Base-by-base conservation (phyloP, 2,329 filamentous ascomycete genomes). In the Cytospora paraplurivora region DNA sequence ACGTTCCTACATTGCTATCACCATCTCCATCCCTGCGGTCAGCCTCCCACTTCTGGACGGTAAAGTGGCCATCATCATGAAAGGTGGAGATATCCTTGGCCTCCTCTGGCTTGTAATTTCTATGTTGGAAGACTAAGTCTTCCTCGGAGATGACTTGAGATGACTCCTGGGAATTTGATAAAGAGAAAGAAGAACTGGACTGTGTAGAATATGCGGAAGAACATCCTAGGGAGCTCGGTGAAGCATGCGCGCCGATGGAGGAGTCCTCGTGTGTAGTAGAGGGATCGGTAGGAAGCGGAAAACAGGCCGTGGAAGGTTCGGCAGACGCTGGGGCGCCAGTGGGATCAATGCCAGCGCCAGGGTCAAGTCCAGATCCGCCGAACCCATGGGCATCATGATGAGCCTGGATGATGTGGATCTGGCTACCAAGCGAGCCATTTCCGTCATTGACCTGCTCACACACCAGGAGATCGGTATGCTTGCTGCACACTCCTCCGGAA, bases 91-190 rank as follows among this genome's bases (percentile, higher is more conserved):
- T 17, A 11, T 32, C 55, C 27, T 57, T 62, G 15, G 60, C 60
- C 21, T 33, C 34, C 15, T 35, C 52, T 7, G 53, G 52, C 1
- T 37, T 38, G n/a, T 33, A 37, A 32, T 38, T 56, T 8, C 12
- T 32, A 10, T 12, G 8, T 37, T 21, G 15, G 17, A 33, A 13
- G 6, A 21, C 19, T 5, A 19, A 32, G n/a, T 21, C 21, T 10
- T 1, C 15, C 27, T 64, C 62, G 6, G 35, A 47, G 1, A 34
- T 56, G 34, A 17, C 41, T 5, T 53, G 17, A 21, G 50, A 53
- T 41, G 55, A 44, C 21, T 58, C 41, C 33, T 63, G 21, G 8
- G 59, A 44, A 55, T 54, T 41, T 13, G 41, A 12, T 1, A 17
- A 50, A 1, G 33, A 41, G 27, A 38, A n/a, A 35, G n/a, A 13